Evolutionary conservation across 495 filamentous ascomycete species (phyloP), one percentile per base, ranked within the genome.

Genomic region (Barbatosphaeria neglecta): DNA sequence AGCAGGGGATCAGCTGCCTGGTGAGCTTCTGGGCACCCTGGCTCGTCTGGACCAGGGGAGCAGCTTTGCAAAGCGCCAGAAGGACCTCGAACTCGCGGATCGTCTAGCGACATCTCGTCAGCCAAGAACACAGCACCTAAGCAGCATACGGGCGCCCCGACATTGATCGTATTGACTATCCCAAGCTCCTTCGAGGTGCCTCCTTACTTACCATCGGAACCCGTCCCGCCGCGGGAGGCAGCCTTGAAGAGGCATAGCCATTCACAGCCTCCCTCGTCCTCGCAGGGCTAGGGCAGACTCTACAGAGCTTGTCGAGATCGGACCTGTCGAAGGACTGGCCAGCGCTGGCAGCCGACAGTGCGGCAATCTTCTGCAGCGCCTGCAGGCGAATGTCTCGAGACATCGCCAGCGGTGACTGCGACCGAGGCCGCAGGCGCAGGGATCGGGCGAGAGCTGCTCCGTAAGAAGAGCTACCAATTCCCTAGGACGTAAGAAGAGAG

Each of bases 71-170:
- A 19, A 98, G 73, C 24, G 90, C 87, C 17, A 97, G 66, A 22
- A 97, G 72, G 33, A 90, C 82, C 60, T 97, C 89, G 49, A 93
- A 78, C 70, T 98, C 92, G 45, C 85, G 80, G 43, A 87, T 76
- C 9, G 66, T 75, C 75, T 78, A 54, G 19, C 48, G 16, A 15
- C 10, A 28, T 18, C 18, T 1, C 25, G 56, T 61, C 47, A 61
- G 60, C 27, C 44, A 51, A 39, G n/a, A 25, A 27, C 22, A 13
- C 41, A 18, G 8, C 17, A 23, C 15, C 13, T 9, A 39, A 22
- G 8, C 2, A 31, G 18, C n/a, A 7, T 8, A 9, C 10, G 17
- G 8, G 28, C 35, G 23, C 10, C n/a, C 18, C n/a, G n/a, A n/a
- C n/a, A n/a, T n/a, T n/a, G 40, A 11, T 28, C 19, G 45, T 16